Base-by-base conservation (phyloP, 1,284 basidiomycete genomes). In the Polyporus tsugae region DNA sequence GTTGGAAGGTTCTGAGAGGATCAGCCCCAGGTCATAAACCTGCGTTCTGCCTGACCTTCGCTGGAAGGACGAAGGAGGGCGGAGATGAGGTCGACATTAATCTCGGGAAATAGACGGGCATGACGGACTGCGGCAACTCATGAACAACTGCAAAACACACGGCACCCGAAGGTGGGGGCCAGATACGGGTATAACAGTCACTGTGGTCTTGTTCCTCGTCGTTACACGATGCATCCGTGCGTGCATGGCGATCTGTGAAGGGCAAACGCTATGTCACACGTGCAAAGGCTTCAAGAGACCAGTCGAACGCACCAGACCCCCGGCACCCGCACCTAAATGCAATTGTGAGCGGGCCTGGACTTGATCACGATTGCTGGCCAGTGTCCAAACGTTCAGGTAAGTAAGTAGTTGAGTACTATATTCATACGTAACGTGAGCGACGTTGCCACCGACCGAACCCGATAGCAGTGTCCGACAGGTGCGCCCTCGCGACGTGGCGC, bases 81-180 rank as follows among this genome's bases (percentile, higher is more conserved):
- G 52, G 52, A 55, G 33, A 55, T 55, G 52, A 19, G 29, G 4
- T 4, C 7, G 46, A 25, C 7, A 49, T 49, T 49, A 25, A 49
- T 49, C 4, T 49, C 46, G 46, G 46, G 22, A 49, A 55, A 55
- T 55, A 9, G 52, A 33, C 52, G 52, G 52, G 13, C 52, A 55
- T 55, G 52, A 35, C 6, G 29, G 52, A 19, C 52, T 55, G 52
- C 33, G 29, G 29, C 52, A 4, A 17, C 52, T 33, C 29, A 58
- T 58, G 19, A n/a, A 19, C 55, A 33, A 33, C 9, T 33, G 9
- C 17, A 38, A 57, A 38, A 17, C 55, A 11, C 52, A 53, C 22
- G 19, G 35, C 9, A 35, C 19, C n/a, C 35, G 35, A 35, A 38
- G 19, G 35, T 25, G 10, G 46, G 22, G 10, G 46, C 10, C 35